These are phyloP conservation scores for Colletotrichum sansevieriae DNA, from an alignment of 2,329 filamentous ascomycete species.

Conservation along the genomic window DNA sequence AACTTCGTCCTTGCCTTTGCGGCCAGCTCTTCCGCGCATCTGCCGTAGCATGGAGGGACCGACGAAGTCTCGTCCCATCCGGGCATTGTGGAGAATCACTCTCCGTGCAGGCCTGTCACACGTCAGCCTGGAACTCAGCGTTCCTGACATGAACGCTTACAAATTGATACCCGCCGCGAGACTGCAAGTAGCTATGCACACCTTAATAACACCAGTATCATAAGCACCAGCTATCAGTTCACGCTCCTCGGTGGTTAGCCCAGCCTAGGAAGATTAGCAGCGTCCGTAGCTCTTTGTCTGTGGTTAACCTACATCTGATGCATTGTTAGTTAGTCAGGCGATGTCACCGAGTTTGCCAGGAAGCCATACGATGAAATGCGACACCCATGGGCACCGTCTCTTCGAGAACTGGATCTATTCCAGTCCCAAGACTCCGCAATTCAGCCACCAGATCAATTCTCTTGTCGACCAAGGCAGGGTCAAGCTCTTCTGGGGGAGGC, in stretches of 20 bases:
- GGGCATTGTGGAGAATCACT: constrained; percentile 80
- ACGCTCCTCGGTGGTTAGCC: constrained; percentile 80
- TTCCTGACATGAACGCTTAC: constrained; percentile 44
- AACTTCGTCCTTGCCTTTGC: constrained; percentile 82
- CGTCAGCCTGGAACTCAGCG: constrained; percentile 34
- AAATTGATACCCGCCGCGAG: constrained; percentile 88
- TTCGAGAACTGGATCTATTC: constrained; percentile 74
- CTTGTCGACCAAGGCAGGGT: constrained; percentile 64
- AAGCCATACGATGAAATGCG: constrained; percentile 77
- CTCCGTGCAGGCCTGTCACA: constrained; percentile 69
- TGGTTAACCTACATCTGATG: constrained; percentile 52
- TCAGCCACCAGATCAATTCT: constrained; percentile 75
- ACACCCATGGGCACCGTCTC: constrained; percentile 76
- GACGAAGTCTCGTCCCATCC: constrained; percentile 83
- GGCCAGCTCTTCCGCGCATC: constrained; percentile 83
- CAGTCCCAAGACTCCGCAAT: constrained; percentile 73
- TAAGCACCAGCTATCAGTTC: constrained; percentile 79
- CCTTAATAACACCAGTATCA: constrained; percentile 74
- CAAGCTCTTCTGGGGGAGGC: constrained; percentile 62
- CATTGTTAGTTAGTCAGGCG: neutral
- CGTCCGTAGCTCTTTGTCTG: neutral
- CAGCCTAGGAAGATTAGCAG: constrained; percentile 61
- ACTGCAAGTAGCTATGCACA: constrained; percentile 83
- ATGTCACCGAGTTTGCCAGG: constrained; percentile 31
- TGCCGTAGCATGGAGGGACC: constrained; percentile 84